These are phyloP conservation scores for Leonotis leonurus DNA, from an alignment of 257 asterid genomes.

Conservation along the genomic window DNA sequence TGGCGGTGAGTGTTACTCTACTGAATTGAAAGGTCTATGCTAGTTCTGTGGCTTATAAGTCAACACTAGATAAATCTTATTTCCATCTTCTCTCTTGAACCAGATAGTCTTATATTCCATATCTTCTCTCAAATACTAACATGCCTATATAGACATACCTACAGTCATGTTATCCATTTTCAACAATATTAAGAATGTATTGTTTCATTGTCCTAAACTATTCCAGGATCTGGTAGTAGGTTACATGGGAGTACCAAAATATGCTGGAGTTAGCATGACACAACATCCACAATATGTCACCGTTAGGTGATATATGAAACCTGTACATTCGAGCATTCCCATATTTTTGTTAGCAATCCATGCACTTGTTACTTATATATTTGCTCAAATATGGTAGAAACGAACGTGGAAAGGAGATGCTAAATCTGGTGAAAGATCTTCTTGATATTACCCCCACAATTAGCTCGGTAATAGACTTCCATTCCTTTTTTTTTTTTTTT, in stretches of 20 bases:
- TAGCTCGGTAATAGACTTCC: constrained; percentile 48
- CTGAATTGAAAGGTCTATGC: not conserved
- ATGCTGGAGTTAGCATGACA: constrained; percentile 78
- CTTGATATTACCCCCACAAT: constrained; percentile 83
- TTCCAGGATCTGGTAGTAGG: constrained; percentile 97
- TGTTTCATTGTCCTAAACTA: constrained; percentile 13
- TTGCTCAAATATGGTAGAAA: constrained; percentile 57
- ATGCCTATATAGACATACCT: not conserved
- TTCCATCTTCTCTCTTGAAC: not conserved
- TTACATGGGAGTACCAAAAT: constrained; percentile 98
- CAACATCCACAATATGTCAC: constrained; percentile 96
- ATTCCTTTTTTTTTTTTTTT: not conserved
- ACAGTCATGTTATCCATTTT: not conserved
- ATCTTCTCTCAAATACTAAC: not conserved
- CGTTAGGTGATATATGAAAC: constrained; percentile 51
- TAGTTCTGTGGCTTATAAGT: not conserved
- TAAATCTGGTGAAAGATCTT: constrained; percentile 78
- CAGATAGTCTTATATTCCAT: not conserved
- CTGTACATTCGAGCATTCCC: not conserved
- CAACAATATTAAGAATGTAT: constrained; percentile 1
- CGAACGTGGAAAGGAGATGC: constrained; percentile 94
- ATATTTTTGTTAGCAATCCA: not conserved
- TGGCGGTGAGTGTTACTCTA: constrained; percentile 73
- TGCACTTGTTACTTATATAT: constrained; percentile 6
- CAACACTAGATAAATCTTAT: not conserved